These are phyloP conservation scores for Metschnikowia sp. DNA, from an alignment of 805 yeast genomes.

Conservation along the genomic window DNA sequence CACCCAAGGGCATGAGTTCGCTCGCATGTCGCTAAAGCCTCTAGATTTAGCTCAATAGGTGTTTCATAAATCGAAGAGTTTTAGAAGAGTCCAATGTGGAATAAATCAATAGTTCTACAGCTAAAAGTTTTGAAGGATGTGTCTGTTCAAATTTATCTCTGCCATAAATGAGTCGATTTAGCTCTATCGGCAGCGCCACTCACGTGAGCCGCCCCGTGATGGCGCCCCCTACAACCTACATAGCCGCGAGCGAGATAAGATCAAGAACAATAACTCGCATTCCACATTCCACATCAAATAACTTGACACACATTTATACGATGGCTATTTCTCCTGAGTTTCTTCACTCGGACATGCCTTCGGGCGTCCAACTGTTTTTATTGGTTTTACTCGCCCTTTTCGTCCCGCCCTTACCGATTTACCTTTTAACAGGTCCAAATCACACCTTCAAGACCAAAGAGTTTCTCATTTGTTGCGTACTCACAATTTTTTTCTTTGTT, in stretches of 20 bases:
- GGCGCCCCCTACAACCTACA: background rate
- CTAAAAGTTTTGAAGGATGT: too few species aligned
- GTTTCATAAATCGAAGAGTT: too few species aligned
- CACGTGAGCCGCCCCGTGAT: background rate
- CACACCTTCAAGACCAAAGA: constrained; percentile 33
- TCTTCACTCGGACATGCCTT: constrained; percentile 9
- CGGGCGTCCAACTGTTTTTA: constrained; percentile 21
- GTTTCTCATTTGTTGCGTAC: constrained; percentile 27
- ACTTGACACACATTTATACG: background rate
- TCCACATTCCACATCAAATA: background rate
- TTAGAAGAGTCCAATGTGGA: too few species aligned
- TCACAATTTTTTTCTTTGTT: constrained; percentile 28
- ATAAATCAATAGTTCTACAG: too few species aligned
- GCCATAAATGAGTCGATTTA: too few species aligned
- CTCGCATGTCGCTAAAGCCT: too few species aligned
- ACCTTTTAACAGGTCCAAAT: constrained; percentile 25
- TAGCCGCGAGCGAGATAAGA: background rate
- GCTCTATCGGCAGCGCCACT: too few species aligned
- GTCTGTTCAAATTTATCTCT: too few species aligned
- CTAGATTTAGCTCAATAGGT: too few species aligned
- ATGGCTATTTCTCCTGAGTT: constrained; percentile 14
- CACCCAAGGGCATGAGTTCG: too few species aligned
- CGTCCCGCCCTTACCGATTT: constrained; percentile 39
- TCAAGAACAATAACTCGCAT: background rate
- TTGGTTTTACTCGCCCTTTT: constrained; percentile 31